Base-by-base conservation (phyloP, 768 basidiomycete species). In the Pleurotus pulmonarius region DNA sequence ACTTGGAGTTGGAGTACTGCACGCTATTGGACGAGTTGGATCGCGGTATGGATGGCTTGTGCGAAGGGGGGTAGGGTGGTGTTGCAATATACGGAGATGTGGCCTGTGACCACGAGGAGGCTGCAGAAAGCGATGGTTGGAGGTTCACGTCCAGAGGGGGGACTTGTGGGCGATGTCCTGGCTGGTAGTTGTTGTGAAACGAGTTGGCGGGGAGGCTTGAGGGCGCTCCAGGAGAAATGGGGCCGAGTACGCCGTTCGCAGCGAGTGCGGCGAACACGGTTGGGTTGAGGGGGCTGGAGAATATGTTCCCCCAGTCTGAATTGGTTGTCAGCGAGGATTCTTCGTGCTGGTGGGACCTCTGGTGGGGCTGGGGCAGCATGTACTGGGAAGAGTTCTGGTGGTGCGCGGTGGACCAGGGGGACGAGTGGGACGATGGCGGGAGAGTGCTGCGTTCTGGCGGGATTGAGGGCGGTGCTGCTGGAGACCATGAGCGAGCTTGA, bases 241-340 rank as follows among this genome's bases (percentile, higher is more conserved):
- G 75, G 48, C 71, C 75, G 40, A 89, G 69, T 46, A 83, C 74
- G 61, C 82, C 83, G 63, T 82, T 83, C 3, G 86, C 80, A 11
- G 82, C 77, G 43, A 89, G 78, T 37, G 80, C 78, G 40, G 83
- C 80, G 62, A 87, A 88, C 34, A 83, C 71, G 44, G 78, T 66
- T 5, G 85, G 83, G 58, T 85, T 78, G 49, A 88, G 73, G 2
- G 88, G 83, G 3, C 79, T 66, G n/a, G 86, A 73, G 67, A 87
- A 87, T 16, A 87, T 52, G 60, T 75, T 71, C 22, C 68, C 70
- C 88, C 88, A 90, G 64, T 78, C 71, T 58, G 71, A 61, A 58
- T 59, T 63, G 34, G 4, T 20, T 9, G 51, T 6, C 7, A 41
- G 38, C 11, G 51, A 61, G 37, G 64, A 63, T 29, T 63, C 60